A percentile compares a stretch with the other conserved stretches of the same genome.
Conservation (phyloP, 495 filamentous ascomycete species). For the Cercophora newfieldiana region DNA sequence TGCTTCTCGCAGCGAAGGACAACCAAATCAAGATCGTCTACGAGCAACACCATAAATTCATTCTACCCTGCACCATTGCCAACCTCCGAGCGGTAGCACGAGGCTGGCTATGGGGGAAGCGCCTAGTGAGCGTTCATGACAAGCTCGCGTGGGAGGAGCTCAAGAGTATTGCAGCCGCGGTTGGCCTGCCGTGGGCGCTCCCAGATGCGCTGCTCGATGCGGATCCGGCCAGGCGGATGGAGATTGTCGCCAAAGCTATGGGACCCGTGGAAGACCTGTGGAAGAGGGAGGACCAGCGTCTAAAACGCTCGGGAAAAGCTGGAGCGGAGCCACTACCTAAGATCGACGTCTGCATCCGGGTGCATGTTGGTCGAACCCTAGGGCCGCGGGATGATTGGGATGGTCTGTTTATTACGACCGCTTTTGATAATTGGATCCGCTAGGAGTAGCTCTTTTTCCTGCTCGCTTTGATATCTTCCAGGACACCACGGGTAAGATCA, state of each 20-base stretch:
- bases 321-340: background rate
- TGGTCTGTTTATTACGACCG: too few relatives aligned
- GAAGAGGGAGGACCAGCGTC: background rate
- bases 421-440: too few relatives aligned
- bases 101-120: background rate
- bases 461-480: too few relatives aligned
- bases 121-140: background rate
- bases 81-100: background rate
- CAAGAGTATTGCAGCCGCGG: background rate
- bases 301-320: background rate
- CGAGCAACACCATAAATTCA: background rate
- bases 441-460: too few relatives aligned
- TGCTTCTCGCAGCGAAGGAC: conserved; percentile 4
- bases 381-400: too few relatives aligned
- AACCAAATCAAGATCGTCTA: background rate
- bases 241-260: background rate
- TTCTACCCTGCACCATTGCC: background rate
- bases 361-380: too few relatives aligned
- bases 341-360: background rate
- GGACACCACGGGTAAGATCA: too few relatives aligned
- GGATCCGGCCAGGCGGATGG: background rate
- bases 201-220: background rate
- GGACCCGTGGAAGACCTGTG: background rate
- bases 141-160: background rate
- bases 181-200: background rate